These are phyloP conservation scores for Aspergillus flavus DNA, from an alignment of 2,329 filamentous ascomycete genomes.

Conservation along the genomic window DNA sequence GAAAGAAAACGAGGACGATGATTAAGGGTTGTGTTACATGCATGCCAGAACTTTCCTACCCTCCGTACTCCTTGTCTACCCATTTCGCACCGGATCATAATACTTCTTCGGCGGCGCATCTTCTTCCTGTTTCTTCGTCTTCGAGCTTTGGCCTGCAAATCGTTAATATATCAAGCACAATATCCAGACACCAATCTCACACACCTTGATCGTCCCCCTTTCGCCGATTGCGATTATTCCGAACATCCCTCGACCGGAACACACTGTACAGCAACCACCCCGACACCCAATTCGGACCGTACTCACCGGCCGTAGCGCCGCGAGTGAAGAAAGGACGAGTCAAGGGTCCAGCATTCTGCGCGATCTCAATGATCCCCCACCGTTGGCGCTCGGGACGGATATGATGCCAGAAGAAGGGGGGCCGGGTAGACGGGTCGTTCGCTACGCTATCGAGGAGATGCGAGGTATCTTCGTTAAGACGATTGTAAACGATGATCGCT, in stretches of 20 bases:
- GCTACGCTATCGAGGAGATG: conserved; percentile 45
- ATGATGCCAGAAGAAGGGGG: conserved; percentile 52
- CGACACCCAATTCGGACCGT: conserved; percentile 51
- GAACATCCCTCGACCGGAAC: conserved; percentile 49
- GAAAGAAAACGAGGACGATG: conserved; percentile 8
- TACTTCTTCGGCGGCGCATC: conserved; percentile 37
- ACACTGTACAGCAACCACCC: conserved; percentile 52
- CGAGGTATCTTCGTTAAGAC: conserved; percentile 43
- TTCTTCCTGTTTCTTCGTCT: conserved; percentile 27
- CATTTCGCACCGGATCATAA: conserved; percentile 47
- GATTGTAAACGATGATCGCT: conserved; percentile 47
- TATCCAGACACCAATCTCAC: neutral
- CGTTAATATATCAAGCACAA: neutral
- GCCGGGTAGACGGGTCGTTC: conserved; percentile 39
- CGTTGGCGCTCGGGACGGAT: conserved; percentile 47
- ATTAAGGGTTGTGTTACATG: conserved; percentile 5
- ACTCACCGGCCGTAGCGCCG: conserved; percentile 45
- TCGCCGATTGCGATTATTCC: conserved; percentile 49
- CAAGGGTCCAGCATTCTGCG: conserved; percentile 41
- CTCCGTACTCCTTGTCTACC: conserved; percentile 9
- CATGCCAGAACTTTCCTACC: neutral
- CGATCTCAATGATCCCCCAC: conserved; percentile 47
- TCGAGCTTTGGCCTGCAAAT: conserved; percentile 21
- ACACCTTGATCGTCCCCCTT: conserved; percentile 33
- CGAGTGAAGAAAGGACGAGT: conserved; percentile 44